phyloP scores from a whole-genome alignment of 139 green algal species.

The Chlamydomonas applanata region DNA sequence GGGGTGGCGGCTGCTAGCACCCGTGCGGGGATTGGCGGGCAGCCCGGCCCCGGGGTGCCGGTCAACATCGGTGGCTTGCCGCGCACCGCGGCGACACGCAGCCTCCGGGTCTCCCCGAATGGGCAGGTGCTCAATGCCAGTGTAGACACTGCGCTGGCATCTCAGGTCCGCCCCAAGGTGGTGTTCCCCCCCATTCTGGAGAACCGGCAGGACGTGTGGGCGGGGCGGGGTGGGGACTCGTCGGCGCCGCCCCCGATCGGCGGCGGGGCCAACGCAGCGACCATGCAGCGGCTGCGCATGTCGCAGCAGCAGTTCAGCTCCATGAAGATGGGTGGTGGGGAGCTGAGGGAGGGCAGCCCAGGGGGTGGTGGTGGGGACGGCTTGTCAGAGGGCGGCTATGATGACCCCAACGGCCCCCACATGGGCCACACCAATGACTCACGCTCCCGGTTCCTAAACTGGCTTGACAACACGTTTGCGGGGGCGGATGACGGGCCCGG shows the following conservation, averaged over 20 bases:
- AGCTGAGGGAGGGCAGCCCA: too few relatives aligned
- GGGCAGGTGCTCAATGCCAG: constrained; percentile 21
- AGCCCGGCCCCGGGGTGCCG: too few relatives aligned
- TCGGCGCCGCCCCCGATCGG: background rate
- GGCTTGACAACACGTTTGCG: constrained; percentile 56
- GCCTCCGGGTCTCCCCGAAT: background rate
- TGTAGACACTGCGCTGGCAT: constrained; percentile 32
- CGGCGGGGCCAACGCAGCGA: constrained; percentile 9
- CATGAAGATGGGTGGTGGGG: too few relatives aligned
- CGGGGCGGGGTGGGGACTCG: background rate
- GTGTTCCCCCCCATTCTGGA: constrained; percentile 60
- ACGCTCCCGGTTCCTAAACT: constrained; percentile 43
- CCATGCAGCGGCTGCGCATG: too few relatives aligned
- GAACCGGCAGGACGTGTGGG: constrained; percentile 8
- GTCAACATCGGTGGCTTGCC: background rate
- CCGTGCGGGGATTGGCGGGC: background rate
- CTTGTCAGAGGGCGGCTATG: background rate
- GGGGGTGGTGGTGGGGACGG: too few relatives aligned
- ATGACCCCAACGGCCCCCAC: background rate
- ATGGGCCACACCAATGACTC: constrained; percentile 18
- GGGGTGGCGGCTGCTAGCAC: too few relatives aligned
- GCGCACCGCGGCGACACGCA: background rate
- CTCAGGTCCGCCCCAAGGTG: constrained; percentile 28
- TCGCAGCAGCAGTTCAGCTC: too few relatives aligned
- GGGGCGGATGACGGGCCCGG: constrained; percentile 15